These are phyloP conservation scores for Graphilbum fragrans DNA, from an alignment of 2,329 filamentous ascomycete species.

Conservation along the genomic window DNA sequence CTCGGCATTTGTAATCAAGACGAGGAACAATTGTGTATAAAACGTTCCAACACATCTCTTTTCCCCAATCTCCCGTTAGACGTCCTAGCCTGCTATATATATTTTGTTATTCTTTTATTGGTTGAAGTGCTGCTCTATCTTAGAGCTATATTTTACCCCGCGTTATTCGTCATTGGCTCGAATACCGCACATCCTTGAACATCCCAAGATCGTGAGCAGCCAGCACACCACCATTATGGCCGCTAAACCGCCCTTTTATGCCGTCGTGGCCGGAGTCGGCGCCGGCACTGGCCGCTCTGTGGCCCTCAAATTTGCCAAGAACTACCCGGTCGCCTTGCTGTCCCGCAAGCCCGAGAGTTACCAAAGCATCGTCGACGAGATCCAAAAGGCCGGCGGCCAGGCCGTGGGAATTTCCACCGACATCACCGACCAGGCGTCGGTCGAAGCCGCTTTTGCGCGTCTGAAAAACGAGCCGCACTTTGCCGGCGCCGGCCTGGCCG, in stretches of 20 bases:
- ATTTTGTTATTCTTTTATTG: no score
- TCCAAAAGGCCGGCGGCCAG: slow-evolving; percentile 52
- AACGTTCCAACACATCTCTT: no score
- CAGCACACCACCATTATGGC: no score
- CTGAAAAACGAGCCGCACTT: slow-evolving; percentile 42
- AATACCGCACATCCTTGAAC: no score
- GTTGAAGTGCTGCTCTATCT: no score
- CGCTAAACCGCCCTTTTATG: slow-evolving; percentile 36
- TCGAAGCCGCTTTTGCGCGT: slow-evolving; percentile 48
- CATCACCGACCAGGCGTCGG: slow-evolving; percentile 35
- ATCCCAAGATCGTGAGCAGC: no score
- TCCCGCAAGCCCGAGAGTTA: slow-evolving; percentile 56
- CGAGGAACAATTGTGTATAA: no score
- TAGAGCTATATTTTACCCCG: no score
- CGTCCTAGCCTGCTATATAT: no score
- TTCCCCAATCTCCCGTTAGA: no score
- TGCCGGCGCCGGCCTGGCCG: slow-evolving; percentile 40
- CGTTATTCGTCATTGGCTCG: no score
- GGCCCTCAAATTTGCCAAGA: slow-evolving; percentile 46
- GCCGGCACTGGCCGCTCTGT: slow-evolving; percentile 40
- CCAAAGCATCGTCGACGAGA: slow-evolving; percentile 53
- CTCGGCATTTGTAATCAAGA: no score
- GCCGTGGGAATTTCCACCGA: slow-evolving; percentile 62
- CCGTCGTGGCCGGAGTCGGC: slow-evolving; percentile 61
- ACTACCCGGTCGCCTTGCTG: slow-evolving; percentile 65